Evolutionary conservation across 306 rosid genomes (phyloP).

Genomic region (Ormosia emarginata): DNA sequence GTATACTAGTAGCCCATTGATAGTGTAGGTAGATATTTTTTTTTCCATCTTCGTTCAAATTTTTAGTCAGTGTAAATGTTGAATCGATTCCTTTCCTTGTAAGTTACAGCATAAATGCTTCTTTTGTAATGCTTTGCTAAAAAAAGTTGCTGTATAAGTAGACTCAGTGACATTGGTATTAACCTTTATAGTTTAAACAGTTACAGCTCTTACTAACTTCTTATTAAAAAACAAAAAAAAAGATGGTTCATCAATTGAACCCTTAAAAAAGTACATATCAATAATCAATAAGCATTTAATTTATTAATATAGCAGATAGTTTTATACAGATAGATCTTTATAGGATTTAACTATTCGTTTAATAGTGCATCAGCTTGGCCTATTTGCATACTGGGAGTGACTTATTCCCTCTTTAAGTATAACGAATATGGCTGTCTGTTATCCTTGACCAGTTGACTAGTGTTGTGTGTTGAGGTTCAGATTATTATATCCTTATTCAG

Average conservation of each 20-base stretch:
- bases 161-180: neutral
- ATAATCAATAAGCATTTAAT: neutral
- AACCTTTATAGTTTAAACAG: neutral
- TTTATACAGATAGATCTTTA: too few relatives aligned
- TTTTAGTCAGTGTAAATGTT: neutral
- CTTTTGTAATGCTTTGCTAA: neutral
- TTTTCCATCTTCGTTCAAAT: neutral
- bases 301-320: too few relatives aligned
- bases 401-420: too few relatives aligned
- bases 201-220: neutral
- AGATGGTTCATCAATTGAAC: neutral
- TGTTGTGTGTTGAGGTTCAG: neutral
- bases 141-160: neutral
- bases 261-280: neutral
- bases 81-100: slow-evolving; percentile 7
- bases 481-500: too few relatives aligned
- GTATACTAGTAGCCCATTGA: slow-evolving; percentile 15
- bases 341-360: too few relatives aligned
- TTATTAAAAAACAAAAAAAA: neutral
- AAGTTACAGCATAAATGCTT: slow-evolving; percentile 5
- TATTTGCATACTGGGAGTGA: too few relatives aligned
- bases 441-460: too few relatives aligned
- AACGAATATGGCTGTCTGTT: too few relatives aligned
- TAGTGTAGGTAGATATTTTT: neutral
- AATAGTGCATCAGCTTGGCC: too few relatives aligned